Evolutionary conservation across 768 basidiomycete genomes (phyloP).

Genomic region (Mycena crocata): DNA sequence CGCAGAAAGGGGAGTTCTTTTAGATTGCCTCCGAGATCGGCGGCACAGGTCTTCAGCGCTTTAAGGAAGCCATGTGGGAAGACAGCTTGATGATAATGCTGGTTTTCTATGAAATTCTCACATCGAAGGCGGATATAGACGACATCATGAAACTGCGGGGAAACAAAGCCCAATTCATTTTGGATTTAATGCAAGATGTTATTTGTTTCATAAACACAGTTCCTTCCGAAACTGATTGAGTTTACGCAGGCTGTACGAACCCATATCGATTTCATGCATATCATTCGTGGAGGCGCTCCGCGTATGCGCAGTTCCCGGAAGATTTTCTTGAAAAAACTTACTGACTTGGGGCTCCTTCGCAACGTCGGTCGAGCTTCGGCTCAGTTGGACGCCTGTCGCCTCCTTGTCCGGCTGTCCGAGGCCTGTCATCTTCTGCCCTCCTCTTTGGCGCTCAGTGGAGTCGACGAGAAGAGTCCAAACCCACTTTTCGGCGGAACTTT

Average conservation of each 20-base stretch:
- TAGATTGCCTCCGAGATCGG: conserved; percentile 9
- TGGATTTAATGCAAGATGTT: conserved; percentile 26
- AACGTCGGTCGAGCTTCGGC: conserved; percentile 16
- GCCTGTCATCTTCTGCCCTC: conserved; percentile 11
- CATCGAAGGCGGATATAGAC: conserved; percentile 8
- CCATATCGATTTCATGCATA: conserved; percentile 3
- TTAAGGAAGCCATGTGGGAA: conserved; percentile 15
- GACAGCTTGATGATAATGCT: conserved; percentile 20
- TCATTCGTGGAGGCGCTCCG: conserved; percentile 10
- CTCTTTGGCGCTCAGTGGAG: conserved; percentile 7
- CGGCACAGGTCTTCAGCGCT: background rate
- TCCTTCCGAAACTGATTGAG: background rate
- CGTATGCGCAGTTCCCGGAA: conserved; percentile 18
- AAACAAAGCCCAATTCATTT: conserved; percentile 16
- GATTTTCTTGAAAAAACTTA: background rate
- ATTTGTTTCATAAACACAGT: background rate
- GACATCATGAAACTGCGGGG: conserved; percentile 16
- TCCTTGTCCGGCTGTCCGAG: conserved; percentile 10
- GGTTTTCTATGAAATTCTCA: conserved; percentile 15
- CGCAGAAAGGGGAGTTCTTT: background rate
- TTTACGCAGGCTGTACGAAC: conserved; percentile 5
- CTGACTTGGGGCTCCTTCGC: conserved; percentile 2
- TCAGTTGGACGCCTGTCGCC: conserved; percentile 10
- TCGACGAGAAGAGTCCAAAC: background rate
- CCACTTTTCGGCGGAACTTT: conserved; percentile 11